phyloP scores from a whole-genome alignment of 2,329 filamentous ascomycete genomes.

The Fusarium floridanum region DNA sequence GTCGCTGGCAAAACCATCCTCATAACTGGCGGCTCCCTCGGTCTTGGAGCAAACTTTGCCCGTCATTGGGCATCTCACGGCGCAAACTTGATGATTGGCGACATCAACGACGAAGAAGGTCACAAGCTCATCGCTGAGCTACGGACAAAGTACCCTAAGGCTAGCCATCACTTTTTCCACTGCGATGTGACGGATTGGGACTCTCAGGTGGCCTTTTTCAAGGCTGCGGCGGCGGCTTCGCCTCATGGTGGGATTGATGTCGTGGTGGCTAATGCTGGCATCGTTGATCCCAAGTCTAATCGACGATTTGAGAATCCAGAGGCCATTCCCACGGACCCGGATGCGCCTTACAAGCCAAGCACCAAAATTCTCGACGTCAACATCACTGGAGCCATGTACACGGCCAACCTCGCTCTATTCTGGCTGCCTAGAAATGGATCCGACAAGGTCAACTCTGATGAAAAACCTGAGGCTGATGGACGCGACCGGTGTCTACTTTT shows the following conservation, averaged over 20 bases:
- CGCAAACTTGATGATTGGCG: conserved; percentile 19
- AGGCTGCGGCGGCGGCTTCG: conserved; percentile 8
- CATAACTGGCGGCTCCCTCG: conserved; percentile 9
- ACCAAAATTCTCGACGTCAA: conserved; percentile 8
- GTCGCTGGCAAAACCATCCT: conserved; percentile 6
- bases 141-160: not conserved
- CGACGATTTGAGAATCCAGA: conserved; percentile 9
- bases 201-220: conserved; percentile 14
- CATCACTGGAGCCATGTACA: conserved; percentile 14
- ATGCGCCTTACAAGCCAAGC: conserved; percentile 6
- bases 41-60: conserved; percentile 6
- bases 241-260: conserved; percentile 13
- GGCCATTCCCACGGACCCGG: not conserved
- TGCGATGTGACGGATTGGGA: conserved; percentile 16
- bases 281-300: conserved; percentile 9
- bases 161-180: conserved; percentile 9
- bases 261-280: conserved; percentile 13
- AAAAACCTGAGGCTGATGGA: not conserved
- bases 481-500: conserved; percentile 11
- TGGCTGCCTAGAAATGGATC: conserved; percentile 8
- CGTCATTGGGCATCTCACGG: conserved; percentile 8
- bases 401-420: conserved; percentile 6
- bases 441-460: not conserved
- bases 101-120: conserved; percentile 8
- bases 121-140: conserved; percentile 4